A percentile compares a stretch with the other conserved stretches of the same genome.
Evolutionary conservation across 2,329 filamentous ascomycete genomes (phyloP).

Genomic region (Neoarthrinium moseri): DNA sequence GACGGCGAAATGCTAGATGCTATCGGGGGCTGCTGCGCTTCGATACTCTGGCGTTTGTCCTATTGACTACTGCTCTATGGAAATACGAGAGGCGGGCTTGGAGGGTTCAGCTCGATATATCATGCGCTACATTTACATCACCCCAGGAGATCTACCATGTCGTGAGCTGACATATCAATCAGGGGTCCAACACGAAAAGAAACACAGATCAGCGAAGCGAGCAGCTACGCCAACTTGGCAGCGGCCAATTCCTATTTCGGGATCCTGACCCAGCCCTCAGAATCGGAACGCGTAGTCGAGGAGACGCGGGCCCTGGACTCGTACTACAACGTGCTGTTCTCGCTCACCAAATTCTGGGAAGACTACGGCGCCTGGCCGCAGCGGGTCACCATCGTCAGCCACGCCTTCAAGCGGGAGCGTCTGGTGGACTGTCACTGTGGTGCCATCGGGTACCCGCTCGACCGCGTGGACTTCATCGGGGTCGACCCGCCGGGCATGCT

Average conservation of each 20-base stretch:
- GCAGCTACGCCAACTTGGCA: constrained; percentile 60
- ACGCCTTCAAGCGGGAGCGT: constrained; percentile 65
- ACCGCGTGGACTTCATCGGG: constrained; percentile 53
- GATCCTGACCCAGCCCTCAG: constrained; percentile 24
- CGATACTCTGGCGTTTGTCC: too few species aligned
- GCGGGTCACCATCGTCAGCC: constrained; percentile 63
- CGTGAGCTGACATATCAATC: background rate
- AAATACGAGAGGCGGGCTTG: too few species aligned
- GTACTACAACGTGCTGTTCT: constrained; percentile 81
- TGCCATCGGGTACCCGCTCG: constrained; percentile 55
- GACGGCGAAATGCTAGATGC: too few species aligned
- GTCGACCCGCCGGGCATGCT: constrained; percentile 59
- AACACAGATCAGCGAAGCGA: constrained; percentile 57
- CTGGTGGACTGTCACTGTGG: constrained; percentile 63
- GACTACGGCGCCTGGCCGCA: constrained; percentile 53
- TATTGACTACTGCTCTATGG: too few species aligned
- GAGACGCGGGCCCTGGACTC: constrained; percentile 80
- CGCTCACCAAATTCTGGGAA: constrained; percentile 57
- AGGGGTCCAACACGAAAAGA: constrained; percentile 64
- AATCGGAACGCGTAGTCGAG: constrained; percentile 43
- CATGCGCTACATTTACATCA: background rate
- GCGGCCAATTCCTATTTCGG: constrained; percentile 44
- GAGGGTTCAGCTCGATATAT: too few species aligned
- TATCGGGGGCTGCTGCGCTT: too few species aligned
- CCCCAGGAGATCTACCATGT: too few species aligned